These are phyloP conservation scores for Mycena venus DNA, from an alignment of 768 basidiomycete genomes.

Conservation along the genomic window DNA sequence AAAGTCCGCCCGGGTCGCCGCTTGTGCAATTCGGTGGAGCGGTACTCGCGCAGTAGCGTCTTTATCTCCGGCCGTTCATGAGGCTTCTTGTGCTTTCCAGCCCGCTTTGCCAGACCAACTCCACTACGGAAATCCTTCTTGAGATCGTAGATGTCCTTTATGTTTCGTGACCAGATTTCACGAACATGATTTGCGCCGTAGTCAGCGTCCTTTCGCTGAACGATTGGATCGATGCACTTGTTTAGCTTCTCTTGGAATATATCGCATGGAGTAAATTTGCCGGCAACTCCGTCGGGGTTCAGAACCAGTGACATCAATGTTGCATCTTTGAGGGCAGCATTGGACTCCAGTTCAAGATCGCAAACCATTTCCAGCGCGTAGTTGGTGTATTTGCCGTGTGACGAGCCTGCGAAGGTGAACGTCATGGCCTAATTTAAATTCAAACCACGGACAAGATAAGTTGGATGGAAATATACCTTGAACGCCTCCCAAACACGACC, in stretches of 20 bases:
- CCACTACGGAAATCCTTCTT: conserved; percentile 43
- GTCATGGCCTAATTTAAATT: conserved; percentile 37
- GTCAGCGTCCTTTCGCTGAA: conserved; percentile 43
- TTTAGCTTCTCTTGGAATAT: conserved; percentile 53
- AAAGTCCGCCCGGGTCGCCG: too few relatives aligned
- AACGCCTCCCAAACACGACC: conserved; percentile 37
- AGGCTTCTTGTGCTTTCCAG: conserved; percentile 41
- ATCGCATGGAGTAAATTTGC: conserved; percentile 42
- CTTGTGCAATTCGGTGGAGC: conserved; percentile 35
- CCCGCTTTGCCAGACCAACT: conserved; percentile 34
- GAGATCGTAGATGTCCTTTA: conserved; percentile 47
- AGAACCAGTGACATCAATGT: conserved; percentile 44
- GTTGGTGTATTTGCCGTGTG: conserved; percentile 45
- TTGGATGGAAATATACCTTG: conserved; percentile 31
- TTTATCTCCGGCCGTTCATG: conserved; percentile 34
- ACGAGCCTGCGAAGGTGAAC: conserved; percentile 50
- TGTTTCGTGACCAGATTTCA: conserved; percentile 40
- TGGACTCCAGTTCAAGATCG: conserved; percentile 47
- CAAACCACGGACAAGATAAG: background rate
- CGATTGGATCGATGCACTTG: conserved; percentile 43
- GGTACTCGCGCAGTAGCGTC: conserved; percentile 36
- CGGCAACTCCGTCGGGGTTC: conserved; percentile 42
- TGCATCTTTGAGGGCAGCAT: conserved; percentile 30
- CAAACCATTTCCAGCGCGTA: conserved; percentile 49
- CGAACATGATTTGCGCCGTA: conserved; percentile 47